Evolutionary conservation across 2,329 filamentous ascomycete species (phyloP).

Genomic region (Fusarium tupiense): DNA sequence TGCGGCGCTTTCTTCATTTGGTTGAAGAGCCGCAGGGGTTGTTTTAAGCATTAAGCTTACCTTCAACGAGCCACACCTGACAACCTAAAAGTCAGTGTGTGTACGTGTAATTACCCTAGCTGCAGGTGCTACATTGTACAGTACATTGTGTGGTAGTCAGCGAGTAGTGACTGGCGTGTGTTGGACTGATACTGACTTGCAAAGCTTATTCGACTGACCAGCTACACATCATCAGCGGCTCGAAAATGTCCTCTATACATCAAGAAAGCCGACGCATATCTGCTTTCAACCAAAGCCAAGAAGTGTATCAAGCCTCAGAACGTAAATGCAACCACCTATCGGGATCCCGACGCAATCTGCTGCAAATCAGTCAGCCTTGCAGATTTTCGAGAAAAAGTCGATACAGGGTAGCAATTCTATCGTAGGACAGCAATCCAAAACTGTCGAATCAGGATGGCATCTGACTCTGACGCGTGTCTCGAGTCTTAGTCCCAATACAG

Average conservation of each 20-base stretch:
- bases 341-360: background rate
- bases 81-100: background rate
- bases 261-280: background rate
- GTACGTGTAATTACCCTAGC: background rate
- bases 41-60: conserved; percentile 22
- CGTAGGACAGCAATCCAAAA: background rate
- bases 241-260: background rate
- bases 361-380: background rate
- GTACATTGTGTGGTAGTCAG: background rate
- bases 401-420: background rate
- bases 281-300: background rate
- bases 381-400: background rate
- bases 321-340: background rate
- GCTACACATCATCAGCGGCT: background rate
- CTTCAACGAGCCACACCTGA: background rate
- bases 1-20: conserved; percentile 7
- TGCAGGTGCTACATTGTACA: background rate
- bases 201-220: background rate
- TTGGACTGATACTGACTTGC: background rate
- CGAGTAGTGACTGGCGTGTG: background rate
- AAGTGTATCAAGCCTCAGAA: background rate
- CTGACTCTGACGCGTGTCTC: background rate
- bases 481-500: conserved; percentile 2
- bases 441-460: background rate
- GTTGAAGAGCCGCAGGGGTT: conserved; percentile 4